phyloP scores from a whole-genome alignment of 1,139 yeast species.

The Suhomyces bribrorum region DNA sequence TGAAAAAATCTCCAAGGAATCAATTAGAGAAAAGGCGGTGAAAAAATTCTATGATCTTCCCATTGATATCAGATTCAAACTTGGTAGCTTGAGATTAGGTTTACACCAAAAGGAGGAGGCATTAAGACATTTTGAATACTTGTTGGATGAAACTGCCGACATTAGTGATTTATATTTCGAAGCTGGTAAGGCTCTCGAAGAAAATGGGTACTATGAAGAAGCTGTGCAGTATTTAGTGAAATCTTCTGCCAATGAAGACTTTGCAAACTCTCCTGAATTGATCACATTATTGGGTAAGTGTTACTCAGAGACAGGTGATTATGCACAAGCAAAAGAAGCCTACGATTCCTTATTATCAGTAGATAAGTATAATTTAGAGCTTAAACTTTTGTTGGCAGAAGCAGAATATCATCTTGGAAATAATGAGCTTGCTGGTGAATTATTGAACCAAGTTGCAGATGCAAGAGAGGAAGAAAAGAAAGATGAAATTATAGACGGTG shows the following conservation, averaged over 20 bases:
- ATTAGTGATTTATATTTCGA: slow-evolving; percentile 74
- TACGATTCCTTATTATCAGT: slow-evolving; percentile 56
- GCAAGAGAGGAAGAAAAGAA: slow-evolving; percentile 19
- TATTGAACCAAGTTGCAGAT: slow-evolving; percentile 56
- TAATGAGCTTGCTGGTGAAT: slow-evolving; percentile 56
- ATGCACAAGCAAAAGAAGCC: slow-evolving; percentile 65
- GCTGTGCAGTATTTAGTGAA: slow-evolving; percentile 68
- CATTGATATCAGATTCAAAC: slow-evolving; percentile 79
- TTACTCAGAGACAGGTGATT: slow-evolving; percentile 69
- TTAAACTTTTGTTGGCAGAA: slow-evolving; percentile 79
- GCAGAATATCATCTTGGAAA: slow-evolving; percentile 74
- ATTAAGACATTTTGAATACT: slow-evolving; percentile 60
- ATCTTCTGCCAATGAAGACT: slow-evolving; percentile 50
- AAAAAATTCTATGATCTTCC: slow-evolving; percentile 57
- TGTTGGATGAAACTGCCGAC: slow-evolving; percentile 56
- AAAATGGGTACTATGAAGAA: slow-evolving; percentile 65
- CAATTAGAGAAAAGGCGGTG: slow-evolving; percentile 26
- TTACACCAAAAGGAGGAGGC: slow-evolving; percentile 71
- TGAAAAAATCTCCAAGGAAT: slow-evolving; percentile 14
- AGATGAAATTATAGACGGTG: slow-evolving; percentile 15
- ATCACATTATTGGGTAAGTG: slow-evolving; percentile 74
- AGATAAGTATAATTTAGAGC: slow-evolving; percentile 69
- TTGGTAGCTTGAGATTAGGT: slow-evolving; percentile 73
- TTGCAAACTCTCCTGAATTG: slow-evolving; percentile 49
- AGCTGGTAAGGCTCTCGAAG: slow-evolving; percentile 74